Evolutionary conservation across 2,329 filamentous ascomycete genomes (phyloP).

Genomic region (Colletotrichum brevisporum): DNA sequence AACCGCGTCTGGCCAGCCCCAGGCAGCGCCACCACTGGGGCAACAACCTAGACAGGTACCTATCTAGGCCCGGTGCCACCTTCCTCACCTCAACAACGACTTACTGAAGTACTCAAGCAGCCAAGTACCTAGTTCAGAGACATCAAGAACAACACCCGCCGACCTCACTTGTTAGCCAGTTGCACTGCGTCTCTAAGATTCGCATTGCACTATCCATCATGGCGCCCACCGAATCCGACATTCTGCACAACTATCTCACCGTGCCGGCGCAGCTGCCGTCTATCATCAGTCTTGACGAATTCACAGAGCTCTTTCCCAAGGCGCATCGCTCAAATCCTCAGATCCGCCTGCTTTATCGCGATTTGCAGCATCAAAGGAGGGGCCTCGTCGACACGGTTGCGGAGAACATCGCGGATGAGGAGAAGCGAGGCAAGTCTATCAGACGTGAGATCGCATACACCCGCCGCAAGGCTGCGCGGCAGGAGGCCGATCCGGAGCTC

Average conservation of each 20-base stretch:
- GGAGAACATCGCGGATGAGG: constrained; percentile 75
- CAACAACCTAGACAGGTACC: no score
- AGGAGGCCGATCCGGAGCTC: constrained; percentile 73
- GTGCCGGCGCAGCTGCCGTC: constrained; percentile 81
- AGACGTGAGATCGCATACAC: constrained; percentile 70
- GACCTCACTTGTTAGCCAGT: neutral
- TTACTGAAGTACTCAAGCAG: no score
- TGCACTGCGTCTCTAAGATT: neutral
- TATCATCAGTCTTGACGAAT: constrained; percentile 80
- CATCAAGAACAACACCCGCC: neutral
- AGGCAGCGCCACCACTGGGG: constrained; percentile 12
- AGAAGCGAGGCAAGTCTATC: constrained; percentile 71
- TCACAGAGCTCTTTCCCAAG: constrained; percentile 82
- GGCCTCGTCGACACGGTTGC: constrained; percentile 77
- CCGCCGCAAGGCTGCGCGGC: constrained; percentile 65
- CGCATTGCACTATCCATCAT: constrained; percentile 58
- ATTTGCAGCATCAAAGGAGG: constrained; percentile 82
- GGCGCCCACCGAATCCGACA: constrained; percentile 80
- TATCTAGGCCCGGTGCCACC: neutral
- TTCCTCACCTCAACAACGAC: constrained; percentile 5
- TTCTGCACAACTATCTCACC: constrained; percentile 84
- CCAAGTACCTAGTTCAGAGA: neutral
- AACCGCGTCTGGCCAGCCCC: constrained; percentile 25
- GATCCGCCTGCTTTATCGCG: constrained; percentile 80
- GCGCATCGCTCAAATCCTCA: constrained; percentile 75